Conservation (phyloP, 2,329 filamentous ascomycete genomes). For the Ophiostoma montium region DNA sequence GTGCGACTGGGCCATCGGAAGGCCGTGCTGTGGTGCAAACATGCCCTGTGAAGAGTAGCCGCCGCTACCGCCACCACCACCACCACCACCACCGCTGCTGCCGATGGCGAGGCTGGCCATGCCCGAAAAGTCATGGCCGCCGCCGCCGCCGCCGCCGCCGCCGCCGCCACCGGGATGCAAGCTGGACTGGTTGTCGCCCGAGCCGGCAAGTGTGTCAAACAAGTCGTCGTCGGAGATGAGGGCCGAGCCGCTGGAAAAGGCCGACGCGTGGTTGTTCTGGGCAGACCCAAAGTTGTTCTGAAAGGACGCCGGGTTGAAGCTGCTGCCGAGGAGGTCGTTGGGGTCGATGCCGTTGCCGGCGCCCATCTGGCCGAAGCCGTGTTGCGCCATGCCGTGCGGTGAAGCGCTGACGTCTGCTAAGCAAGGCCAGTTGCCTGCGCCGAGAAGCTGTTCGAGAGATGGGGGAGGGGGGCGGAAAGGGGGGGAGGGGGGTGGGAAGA, state of each 20-base stretch:
- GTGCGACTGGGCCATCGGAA: conserved; percentile 52
- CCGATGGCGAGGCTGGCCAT: conserved; percentile 44
- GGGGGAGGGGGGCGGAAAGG: no score
- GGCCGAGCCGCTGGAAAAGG: conserved; percentile 64
- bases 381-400: conserved; percentile 33
- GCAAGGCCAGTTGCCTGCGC: no score
- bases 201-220: conserved; percentile 52
- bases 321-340: conserved; percentile 62
- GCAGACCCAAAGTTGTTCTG: conserved; percentile 42
- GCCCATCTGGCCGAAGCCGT: conserved; percentile 42
- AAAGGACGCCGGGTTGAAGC: conserved; percentile 47
- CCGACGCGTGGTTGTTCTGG: conserved; percentile 45
- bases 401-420: no score
- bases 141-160: no score
- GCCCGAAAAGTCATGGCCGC: conserved; percentile 41
- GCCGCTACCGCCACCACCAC: no score
- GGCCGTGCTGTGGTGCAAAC: conserved; percentile 40
- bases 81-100: no score
- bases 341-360: conserved; percentile 53
- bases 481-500: no score
- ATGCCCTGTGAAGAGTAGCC: conserved; percentile 38
- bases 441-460: neutral
- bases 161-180: no score
- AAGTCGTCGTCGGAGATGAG: conserved; percentile 82
- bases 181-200: conserved; percentile 35